These are phyloP conservation scores for Lactarius hatsudake DNA, from an alignment of 768 basidiomycete species.

Conservation along the genomic window DNA sequence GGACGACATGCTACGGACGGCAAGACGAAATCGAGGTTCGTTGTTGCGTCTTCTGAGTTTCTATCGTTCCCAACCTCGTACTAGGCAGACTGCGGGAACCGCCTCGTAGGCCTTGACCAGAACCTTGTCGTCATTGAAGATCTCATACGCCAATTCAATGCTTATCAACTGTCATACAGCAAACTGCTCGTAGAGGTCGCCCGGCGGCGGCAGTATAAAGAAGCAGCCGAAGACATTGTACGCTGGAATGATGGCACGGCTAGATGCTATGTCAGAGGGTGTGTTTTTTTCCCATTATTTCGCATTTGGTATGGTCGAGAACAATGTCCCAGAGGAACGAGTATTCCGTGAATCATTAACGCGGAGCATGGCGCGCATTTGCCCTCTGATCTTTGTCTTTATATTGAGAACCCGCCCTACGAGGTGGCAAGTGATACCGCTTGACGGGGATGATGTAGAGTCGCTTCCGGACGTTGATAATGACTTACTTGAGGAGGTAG, in stretches of 20 bases:
- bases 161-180: slow-evolving; percentile 70
- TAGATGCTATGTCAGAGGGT: slow-evolving; percentile 70
- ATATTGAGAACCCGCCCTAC: slow-evolving; percentile 75
- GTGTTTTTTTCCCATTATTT: slow-evolving; percentile 16
- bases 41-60: slow-evolving; percentile 5
- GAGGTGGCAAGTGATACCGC: slow-evolving; percentile 64
- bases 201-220: slow-evolving; percentile 62
- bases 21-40: slow-evolving; percentile 69
- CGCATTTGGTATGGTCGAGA: background rate
- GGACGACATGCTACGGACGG: slow-evolving; percentile 66
- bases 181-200: slow-evolving; percentile 73
- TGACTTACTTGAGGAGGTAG: slow-evolving; percentile 57
- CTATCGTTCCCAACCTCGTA: slow-evolving; percentile 4
- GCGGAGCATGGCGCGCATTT: slow-evolving; percentile 68
- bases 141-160: slow-evolving; percentile 61
- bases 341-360: slow-evolving; percentile 65
- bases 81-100: slow-evolving; percentile 52
- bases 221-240: slow-evolving; percentile 62
- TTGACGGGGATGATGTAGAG: slow-evolving; percentile 53
- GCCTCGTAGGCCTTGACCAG: slow-evolving; percentile 54
- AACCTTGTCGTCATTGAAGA: slow-evolving; percentile 62
- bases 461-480: slow-evolving; percentile 57
- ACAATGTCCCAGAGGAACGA: slow-evolving; percentile 57
- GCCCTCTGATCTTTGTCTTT: slow-evolving; percentile 77
- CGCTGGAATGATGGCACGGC: slow-evolving; percentile 60